Evolutionary conservation across 305 asterid species (phyloP).

Genomic region (Fraxinus sp.): DNA sequence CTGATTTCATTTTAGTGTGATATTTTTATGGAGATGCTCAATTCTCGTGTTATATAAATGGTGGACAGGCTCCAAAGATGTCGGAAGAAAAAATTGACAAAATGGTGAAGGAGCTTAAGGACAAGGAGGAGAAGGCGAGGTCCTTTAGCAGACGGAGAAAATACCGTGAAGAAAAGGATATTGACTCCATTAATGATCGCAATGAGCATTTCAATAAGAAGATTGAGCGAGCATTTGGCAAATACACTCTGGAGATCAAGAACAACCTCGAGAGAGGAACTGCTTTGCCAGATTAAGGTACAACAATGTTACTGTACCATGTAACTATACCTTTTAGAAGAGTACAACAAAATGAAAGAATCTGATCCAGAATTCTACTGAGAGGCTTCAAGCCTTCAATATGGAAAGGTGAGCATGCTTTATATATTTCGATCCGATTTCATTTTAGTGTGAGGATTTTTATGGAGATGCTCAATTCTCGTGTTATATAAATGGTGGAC

Average conservation of each 20-base stretch:
- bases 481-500: slow-evolving; percentile 15
- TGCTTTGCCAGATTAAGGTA: slow-evolving; percentile 64
- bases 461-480: background rate
- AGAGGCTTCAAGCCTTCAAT: slow-evolving; percentile 92
- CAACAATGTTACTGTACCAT: background rate
- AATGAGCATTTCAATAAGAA: slow-evolving; percentile 95
- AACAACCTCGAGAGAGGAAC: slow-evolving; percentile 90
- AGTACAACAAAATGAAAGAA: slow-evolving; percentile 71
- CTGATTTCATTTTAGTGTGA: background rate
- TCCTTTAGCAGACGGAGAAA: slow-evolving; percentile 89
- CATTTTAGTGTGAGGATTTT: background rate
- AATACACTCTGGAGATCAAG: slow-evolving; percentile 90
- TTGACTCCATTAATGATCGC: slow-evolving; percentile 93
- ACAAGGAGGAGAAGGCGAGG: slow-evolving; percentile 69
- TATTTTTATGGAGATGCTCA: background rate
- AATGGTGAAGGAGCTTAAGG: slow-evolving; percentile 85
- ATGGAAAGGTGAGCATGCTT: slow-evolving; percentile 64
- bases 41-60: slow-evolving; percentile 3
- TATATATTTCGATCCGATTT: background rate
- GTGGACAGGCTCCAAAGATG: slow-evolving; percentile 62
- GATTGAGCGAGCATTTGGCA: slow-evolving; percentile 91
- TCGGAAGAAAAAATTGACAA: slow-evolving; percentile 72
- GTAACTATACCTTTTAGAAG: slow-evolving; percentile 31
- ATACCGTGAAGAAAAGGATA: slow-evolving; percentile 90
- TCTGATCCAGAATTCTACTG: slow-evolving; percentile 91